Conservation (phyloP, 2,329 filamentous ascomycete species). For the Penicillium sclerotigenum region DNA sequence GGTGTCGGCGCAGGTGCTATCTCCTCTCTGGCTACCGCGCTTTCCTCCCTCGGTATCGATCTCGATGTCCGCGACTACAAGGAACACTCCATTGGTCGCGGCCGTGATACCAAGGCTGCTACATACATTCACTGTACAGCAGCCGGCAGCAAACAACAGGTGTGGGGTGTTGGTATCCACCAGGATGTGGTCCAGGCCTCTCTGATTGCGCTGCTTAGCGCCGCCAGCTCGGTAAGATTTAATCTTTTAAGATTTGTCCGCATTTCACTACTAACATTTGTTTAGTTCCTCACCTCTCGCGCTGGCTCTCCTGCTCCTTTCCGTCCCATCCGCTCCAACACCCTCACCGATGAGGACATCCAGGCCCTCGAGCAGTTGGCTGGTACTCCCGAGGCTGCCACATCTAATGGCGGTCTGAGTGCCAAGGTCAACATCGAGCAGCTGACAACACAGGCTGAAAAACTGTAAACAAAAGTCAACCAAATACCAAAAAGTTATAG, state of each 20-base stretch:
- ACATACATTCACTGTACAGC: conserved; percentile 89
- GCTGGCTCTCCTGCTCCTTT: conserved; percentile 66
- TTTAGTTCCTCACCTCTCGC: conserved; percentile 68
- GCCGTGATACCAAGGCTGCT: conserved; percentile 83
- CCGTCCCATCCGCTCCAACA: conserved; percentile 56
- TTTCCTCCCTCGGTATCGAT: conserved; percentile 74
- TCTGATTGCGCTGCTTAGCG: conserved; percentile 78
- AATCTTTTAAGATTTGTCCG: neutral
- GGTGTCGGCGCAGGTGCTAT: conserved; percentile 88
- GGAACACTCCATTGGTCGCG: conserved; percentile 85
- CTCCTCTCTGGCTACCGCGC: conserved; percentile 78
- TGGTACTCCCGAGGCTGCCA: conserved; percentile 20
- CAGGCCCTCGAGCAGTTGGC: conserved; percentile 44
- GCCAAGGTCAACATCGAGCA: conserved; percentile 38
- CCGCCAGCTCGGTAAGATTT: conserved; percentile 73
- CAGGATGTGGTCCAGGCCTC: conserved; percentile 89
- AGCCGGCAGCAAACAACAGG: conserved; percentile 57
- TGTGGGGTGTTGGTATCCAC: conserved; percentile 60
- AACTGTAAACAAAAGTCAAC: too few relatives aligned
- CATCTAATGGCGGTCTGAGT: conserved; percentile 27
- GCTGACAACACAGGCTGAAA: conserved; percentile 38
- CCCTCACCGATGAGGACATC: conserved; percentile 45
- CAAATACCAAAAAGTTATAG: too few relatives aligned
- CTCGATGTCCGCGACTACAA: conserved; percentile 93
- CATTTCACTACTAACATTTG: neutral